Base-by-base conservation (phyloP, 495 filamentous ascomycete genomes). In the Annulohypoxylon maeteangense region DNA sequence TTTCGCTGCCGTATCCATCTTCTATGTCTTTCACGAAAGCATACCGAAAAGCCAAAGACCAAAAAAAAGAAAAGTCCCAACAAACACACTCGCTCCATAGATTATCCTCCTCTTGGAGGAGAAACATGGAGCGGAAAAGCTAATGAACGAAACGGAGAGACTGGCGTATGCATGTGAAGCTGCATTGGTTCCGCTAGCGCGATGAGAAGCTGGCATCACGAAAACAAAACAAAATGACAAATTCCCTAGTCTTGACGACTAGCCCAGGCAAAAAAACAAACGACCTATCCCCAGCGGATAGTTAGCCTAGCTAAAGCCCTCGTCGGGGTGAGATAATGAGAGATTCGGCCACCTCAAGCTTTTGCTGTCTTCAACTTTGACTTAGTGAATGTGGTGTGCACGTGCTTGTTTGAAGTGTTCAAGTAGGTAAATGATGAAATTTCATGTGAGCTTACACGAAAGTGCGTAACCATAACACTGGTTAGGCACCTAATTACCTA, bases 311-410 rank as follows among this genome's bases (percentile, higher is more conserved):
- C 80, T 79, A 74, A 75, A 76, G 75, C 76, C 79, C 78, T 76
- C 77, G 73, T 79, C 71, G 75, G 78, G 81, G 77, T 62, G 77
- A 77, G 78, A 79, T 78, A 80, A 80, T 80, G 78, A 81, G 76
- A 81, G 64, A 80, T 74, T 82, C 79, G 80, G 81, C 80, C 81
- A 78, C 82, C 82, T 84, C 82, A 83, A 23, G 22, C 20, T 7
- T 5, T 61, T 53, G 10, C 31, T 42, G 55, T 53, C 64, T 38
- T 55, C 53, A 34, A 22, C 60, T 31, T 38, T 50, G 31, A 8
- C 2, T 36, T 11, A 5, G 20, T 23, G 23, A 14, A 27, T 51
- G 3, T 51, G 23, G 29, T 48, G 18, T 12, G 18, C 20, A 7
- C n/a, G 5, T 20, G 0, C 11, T 40, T 40, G 36, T 40, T n/a